A percentile compares a stretch with the other conserved stretches of the same genome.
phyloP scores from a whole-genome alignment of 148 eudicot genomes.

The Pouteria glomerata region DNA sequence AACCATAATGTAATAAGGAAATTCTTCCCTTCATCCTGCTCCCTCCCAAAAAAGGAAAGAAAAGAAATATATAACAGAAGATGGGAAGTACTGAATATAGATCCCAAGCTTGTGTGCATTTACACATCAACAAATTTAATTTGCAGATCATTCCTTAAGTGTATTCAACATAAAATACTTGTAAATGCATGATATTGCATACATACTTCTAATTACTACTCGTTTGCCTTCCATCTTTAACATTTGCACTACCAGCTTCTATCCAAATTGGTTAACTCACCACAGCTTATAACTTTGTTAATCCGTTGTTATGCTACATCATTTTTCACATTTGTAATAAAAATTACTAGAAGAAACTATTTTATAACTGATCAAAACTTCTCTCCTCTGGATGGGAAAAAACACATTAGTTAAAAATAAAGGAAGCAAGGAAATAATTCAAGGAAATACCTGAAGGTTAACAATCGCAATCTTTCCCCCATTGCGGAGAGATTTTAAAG shows the following conservation, averaged over 20 bases:
- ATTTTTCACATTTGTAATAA: not conserved
- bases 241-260: not conserved
- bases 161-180: not conserved
- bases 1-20: no score
- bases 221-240: no score
- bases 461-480: slow-evolving; percentile 92
- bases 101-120: not conserved
- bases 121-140: not conserved
- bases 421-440: slow-evolving; percentile 4
- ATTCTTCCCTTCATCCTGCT: no score
- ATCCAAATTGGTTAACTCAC: not conserved
- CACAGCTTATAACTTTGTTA: not conserved
- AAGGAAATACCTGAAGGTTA: slow-evolving; percentile 82
- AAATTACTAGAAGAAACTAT: not conserved
- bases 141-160: not conserved
- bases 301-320: not conserved
- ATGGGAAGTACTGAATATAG: no score
- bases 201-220: no score
- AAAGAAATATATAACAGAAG: no score
- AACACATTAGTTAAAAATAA: not conserved
- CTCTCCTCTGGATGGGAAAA: not conserved
- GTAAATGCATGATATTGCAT: not conserved
- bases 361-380: not conserved
- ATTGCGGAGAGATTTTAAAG: slow-evolving; percentile 71
- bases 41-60: no score